Evolutionary conservation across 2,329 filamentous ascomycete species (phyloP).

Genomic region (Fusarium armeniacum): DNA sequence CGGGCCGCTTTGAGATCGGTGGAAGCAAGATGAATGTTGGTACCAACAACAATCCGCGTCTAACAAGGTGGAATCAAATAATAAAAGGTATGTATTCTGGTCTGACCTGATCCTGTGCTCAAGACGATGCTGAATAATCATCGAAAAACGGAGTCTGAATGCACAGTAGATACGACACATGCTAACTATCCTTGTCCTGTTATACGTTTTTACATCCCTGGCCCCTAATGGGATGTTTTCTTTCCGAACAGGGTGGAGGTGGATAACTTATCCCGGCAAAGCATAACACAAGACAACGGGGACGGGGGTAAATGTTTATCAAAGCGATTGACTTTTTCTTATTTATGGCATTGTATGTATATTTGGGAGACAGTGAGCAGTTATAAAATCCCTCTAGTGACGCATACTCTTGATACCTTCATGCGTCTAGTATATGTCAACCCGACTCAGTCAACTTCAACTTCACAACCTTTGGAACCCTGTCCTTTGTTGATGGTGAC

Average conservation of each 20-base stretch:
- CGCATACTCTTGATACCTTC: neutral
- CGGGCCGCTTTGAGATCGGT: slow-evolving; percentile 28
- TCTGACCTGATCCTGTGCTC: neutral
- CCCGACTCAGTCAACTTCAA: neutral
- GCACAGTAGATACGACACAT: neutral
- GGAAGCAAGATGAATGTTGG: slow-evolving; percentile 5
- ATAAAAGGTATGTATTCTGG: neutral
- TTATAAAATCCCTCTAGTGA: neutral
- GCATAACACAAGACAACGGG: slow-evolving; percentile 20
- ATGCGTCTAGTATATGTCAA: neutral
- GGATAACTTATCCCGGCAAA: slow-evolving; percentile 5
- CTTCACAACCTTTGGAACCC: neutral
- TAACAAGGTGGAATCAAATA: neutral
- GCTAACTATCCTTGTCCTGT: neutral
- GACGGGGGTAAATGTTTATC: neutral
- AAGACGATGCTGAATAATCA: neutral
- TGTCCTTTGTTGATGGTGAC: slow-evolving; percentile 7
- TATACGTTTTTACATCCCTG: slow-evolving; percentile 3
- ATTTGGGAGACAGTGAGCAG: neutral
- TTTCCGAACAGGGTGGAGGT: slow-evolving; percentile 12
- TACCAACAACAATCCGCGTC: neutral
- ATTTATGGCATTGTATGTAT: neutral
- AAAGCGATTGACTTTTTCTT: neutral
- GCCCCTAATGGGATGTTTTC: slow-evolving; percentile 12
- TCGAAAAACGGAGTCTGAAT: neutral